phyloP scores from a whole-genome alignment of 108 stramenopile species.

The Discostella pseudostelligera region DNA sequence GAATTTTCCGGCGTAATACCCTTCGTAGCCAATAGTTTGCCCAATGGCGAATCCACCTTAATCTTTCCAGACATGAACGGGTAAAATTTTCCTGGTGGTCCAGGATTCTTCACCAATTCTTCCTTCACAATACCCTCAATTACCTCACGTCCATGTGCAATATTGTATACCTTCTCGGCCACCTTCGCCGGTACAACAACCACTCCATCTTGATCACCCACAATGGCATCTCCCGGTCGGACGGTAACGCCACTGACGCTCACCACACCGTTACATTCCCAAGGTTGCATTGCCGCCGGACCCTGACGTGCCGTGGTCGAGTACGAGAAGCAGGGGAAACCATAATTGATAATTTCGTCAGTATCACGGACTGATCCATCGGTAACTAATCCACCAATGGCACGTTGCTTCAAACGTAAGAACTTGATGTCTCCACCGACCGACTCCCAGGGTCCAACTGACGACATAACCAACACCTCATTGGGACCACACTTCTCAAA shows the following conservation, averaged over 20 bases:
- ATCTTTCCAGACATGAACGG: constrained; percentile 92
- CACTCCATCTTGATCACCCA: constrained; percentile 92
- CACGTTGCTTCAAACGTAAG: constrained; percentile 77
- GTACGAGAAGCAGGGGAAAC: constrained; percentile 78
- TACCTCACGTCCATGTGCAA: constrained; percentile 86
- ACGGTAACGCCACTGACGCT: constrained; percentile 68
- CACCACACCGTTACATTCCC: constrained; percentile 86
- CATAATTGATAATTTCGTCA: constrained; percentile 89
- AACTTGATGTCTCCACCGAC: constrained; percentile 93
- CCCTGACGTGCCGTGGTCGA: constrained; percentile 60
- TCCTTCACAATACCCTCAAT: constrained; percentile 93
- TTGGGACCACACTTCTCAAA: constrained; percentile 92
- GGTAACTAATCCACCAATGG: constrained; percentile 86
- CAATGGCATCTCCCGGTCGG: constrained; percentile 88
- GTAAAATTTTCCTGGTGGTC: constrained; percentile 89
- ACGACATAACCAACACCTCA: constrained; percentile 84
- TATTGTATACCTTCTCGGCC: constrained; percentile 83
- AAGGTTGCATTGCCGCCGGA: constrained; percentile 88
- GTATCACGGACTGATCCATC: constrained; percentile 89
- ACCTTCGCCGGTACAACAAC: constrained; percentile 89
- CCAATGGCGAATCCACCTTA: constrained; percentile 87
- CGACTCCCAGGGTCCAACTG: constrained; percentile 79
- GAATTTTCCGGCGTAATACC: constrained; percentile 90
- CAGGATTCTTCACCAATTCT: constrained; percentile 86
- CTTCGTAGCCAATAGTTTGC: constrained; percentile 75